Base-by-base conservation (phyloP, 345 rosid genomes). In the Eucalyptus pauciflora region DNA sequence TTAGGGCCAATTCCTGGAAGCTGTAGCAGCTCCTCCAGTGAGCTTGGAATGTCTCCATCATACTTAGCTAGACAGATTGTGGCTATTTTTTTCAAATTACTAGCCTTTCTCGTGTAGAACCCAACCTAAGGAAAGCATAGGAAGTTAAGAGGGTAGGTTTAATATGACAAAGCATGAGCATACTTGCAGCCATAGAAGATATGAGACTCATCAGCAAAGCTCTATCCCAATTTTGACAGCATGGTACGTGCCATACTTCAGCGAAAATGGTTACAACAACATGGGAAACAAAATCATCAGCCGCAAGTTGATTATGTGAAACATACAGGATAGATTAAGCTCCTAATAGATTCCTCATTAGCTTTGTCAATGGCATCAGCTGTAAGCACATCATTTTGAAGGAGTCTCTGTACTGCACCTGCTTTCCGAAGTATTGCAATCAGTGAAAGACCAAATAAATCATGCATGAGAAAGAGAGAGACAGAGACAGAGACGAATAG, bases 1-100 rank as follows among this genome's bases (percentile, higher is more conserved):
- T 97, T 97, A 37, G 99, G 99, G 76, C 99, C 99, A 87, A 97
- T 96, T 90, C 99, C 99, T 58, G 98, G 99, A 90, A 97, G 99
- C 85, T 94, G 88, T 17, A 96, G 95, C 89, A 97, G 92, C 81
- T 94, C 99, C 91, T 97, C 98, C 94, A 97, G 93, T 50, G 99
- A 93, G 89, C 94, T 92, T 46, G 99, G 99, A 87, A 97, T 97
- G 92, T 97, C 99, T 71, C 99, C 97, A 24, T 90, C 96, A 91
- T 94, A 95, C 93, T 94, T 94, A 54, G 33, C 58, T 86, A 97
- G 95, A 93, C 99, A 96, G 86, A 95, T 94, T 56, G 93, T 94
- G n/a, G 99, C 98, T 89, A 97, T 95, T 91, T 96, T 97, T 95
- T 97, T 97, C 97, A 96, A 85, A 91, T 96, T 95, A 90, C 87